Conservation (phyloP, 139 green algal species). For the Auxenochlorella pyrenoidosa region DNA sequence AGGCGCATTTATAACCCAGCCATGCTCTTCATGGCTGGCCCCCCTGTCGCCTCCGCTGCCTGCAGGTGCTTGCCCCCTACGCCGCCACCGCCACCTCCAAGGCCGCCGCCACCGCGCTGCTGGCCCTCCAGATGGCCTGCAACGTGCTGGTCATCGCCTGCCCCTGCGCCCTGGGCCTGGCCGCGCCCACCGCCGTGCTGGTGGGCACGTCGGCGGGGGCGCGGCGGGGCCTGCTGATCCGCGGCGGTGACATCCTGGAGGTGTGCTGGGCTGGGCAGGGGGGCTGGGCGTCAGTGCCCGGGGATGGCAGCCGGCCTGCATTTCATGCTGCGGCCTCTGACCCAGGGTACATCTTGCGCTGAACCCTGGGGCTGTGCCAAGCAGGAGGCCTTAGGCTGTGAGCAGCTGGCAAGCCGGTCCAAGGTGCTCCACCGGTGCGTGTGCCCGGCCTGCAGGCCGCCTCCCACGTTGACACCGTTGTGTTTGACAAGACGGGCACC, state of each 20-base stretch:
- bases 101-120: slow-evolving; percentile 61
- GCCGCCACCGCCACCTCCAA: slow-evolving; percentile 17
- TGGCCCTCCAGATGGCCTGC: slow-evolving; percentile 86
- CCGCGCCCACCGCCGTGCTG: slow-evolving; percentile 92
- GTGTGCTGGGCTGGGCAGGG: neutral
- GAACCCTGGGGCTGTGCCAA: too few species aligned
- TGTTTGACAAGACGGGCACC: slow-evolving; percentile 98
- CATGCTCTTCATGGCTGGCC: neutral
- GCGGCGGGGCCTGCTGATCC: slow-evolving; percentile 83
- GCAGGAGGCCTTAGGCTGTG: neutral
- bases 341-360: too few species aligned
- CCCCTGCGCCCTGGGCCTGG: slow-evolving; percentile 93
- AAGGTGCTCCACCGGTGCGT: too few species aligned
- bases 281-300: neutral
- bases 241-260: slow-evolving; percentile 31
- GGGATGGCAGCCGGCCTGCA: too few species aligned
- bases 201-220: slow-evolving; percentile 87
- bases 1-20: too few species aligned
- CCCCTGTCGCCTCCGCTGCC: neutral
- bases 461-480: slow-evolving; percentile 80
- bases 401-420: too few species aligned
- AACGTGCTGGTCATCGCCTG: slow-evolving; percentile 96
- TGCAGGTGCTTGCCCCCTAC: slow-evolving; percentile 53
- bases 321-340: too few species aligned
- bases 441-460: slow-evolving; percentile 35